Conservation (phyloP, 2,329 filamentous ascomycete species). For the Ascocoryne sarcoides region DNA sequence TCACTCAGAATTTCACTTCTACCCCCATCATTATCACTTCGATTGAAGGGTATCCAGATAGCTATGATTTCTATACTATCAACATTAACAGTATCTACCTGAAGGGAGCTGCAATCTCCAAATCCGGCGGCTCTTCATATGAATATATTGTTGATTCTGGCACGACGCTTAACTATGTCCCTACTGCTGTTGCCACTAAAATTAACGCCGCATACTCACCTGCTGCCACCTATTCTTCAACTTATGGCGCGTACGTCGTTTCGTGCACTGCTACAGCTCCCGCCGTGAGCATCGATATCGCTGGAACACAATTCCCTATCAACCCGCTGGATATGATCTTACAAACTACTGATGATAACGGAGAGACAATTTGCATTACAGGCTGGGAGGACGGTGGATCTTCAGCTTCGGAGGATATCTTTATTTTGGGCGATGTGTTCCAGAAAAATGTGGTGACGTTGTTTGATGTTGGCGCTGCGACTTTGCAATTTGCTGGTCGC, state of each 20-base stretch:
- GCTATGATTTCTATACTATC: conserved; percentile 19
- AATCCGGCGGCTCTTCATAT: conserved; percentile 2
- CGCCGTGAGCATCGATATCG: conserved; percentile 33
- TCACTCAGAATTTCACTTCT: conserved; percentile 5
- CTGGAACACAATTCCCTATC: conserved; percentile 26
- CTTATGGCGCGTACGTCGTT: conserved; percentile 30
- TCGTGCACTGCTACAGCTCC: conserved; percentile 34
- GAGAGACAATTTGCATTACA: conserved; percentile 24
- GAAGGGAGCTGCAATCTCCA: conserved; percentile 3
- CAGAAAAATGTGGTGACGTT: conserved; percentile 3
- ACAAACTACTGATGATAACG: conserved; percentile 11
- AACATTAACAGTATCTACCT: conserved; percentile 9
- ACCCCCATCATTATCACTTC: conserved; percentile 11
- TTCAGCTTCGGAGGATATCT: background rate
- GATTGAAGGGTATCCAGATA: conserved; percentile 2
- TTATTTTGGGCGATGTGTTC: conserved; percentile 4
- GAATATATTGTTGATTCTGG: conserved; percentile 34
- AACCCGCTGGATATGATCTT: conserved; percentile 27
- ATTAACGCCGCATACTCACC: conserved; percentile 32
- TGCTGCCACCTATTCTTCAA: conserved; percentile 29
- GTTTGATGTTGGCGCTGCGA: conserved; percentile 4
- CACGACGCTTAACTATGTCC: conserved; percentile 34
- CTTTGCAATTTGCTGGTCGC: conserved; percentile 1
- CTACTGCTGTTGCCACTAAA: conserved; percentile 28
- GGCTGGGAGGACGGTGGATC: conserved; percentile 27